Base-by-base conservation (phyloP, 306 rosid species). In the Ormosia semicastrata region DNA sequence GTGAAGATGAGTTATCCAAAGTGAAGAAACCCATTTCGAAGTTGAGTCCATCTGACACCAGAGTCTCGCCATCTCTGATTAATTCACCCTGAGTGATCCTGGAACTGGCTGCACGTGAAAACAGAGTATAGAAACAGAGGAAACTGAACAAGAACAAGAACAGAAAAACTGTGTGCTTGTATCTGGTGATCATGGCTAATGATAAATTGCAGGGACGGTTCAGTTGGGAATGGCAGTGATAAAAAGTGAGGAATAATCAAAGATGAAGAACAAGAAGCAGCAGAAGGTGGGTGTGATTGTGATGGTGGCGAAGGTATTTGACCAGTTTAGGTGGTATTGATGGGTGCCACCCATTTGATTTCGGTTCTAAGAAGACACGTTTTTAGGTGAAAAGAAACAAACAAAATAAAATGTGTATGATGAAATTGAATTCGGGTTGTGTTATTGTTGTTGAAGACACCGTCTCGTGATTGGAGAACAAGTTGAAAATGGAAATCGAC, bases 11-110 rank as follows among this genome's bases (percentile, higher is more conserved):
- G 43, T 85, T 82, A 1, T 4, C 71, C 0, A 69, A 77, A 76
- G 82, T 43, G 86, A 94, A 94, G 90, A 94, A 94, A 4, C 98
- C 97, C 77, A 94, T 79, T 4, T 75, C 81, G 77, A 91, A 94
- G 60, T 30, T 72, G 50, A 76, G 34, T 0, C 37, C 63, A 0
- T 47, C 62, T 0, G 97, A 94, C 0, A 83, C 75, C 39, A 94
- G 10, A 1, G 77, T 80, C 4, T 77, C 76, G 34, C 80, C 83
- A 15, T 89, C 89, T 79, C 60, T 82, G 18, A 94, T 34, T 0
- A 69, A 2, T 5, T 43, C 74, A 5, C 80, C 90, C 2, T 3
- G 75, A 3, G 83, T 17, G 66, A 92, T 8, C 2, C 4, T 85
- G 29, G 89, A 72, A 67, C 54, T 33, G 12, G 83, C 77, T 0